Conservation (phyloP, 768 basidiomycete species). For the Rhodotorula babjevae region DNA sequence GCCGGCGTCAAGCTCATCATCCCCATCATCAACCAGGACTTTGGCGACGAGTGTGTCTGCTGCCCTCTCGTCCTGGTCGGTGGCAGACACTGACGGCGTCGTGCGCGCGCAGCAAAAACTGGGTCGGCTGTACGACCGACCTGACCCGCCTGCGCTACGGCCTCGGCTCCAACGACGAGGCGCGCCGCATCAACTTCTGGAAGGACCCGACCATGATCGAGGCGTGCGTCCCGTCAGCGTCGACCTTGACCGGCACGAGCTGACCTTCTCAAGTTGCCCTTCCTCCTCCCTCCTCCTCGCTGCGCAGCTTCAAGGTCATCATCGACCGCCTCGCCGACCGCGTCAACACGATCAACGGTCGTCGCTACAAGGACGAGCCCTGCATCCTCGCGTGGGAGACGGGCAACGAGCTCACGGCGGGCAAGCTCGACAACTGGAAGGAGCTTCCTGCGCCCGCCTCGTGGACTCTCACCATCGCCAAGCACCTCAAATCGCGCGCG, state of each 20-base stretch:
- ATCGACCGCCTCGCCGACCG: constrained; percentile 41
- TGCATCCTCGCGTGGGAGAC: constrained; percentile 43
- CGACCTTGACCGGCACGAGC: too few relatives aligned
- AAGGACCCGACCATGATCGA: constrained; percentile 37
- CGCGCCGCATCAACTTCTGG: constrained; percentile 36
- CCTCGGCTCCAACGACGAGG: constrained; percentile 24
- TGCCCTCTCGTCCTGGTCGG: neutral
- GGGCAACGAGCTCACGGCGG: constrained; percentile 38
- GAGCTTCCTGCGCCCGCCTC: constrained; percentile 36
- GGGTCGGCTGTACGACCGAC: constrained; percentile 36
- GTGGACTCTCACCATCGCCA: constrained; percentile 40
- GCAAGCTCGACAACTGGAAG: constrained; percentile 28
- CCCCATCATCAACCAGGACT: constrained; percentile 41
- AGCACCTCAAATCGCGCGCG: constrained; percentile 41
- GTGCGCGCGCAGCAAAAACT: constrained; percentile 29
- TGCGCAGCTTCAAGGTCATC: constrained; percentile 34
- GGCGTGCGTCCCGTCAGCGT: neutral
- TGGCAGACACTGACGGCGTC: neutral
- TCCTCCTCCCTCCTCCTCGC: neutral
- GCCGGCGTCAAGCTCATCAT: constrained; percentile 38
- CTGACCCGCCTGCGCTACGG: constrained; percentile 29
- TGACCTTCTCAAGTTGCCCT: too few relatives aligned
- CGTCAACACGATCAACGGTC: constrained; percentile 41
- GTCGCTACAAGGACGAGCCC: constrained; percentile 40
- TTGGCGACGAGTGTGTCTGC: constrained; percentile 24